phyloP scores from a whole-genome alignment of 2,329 filamentous ascomycete species.

The Xylaria multiplex region DNA sequence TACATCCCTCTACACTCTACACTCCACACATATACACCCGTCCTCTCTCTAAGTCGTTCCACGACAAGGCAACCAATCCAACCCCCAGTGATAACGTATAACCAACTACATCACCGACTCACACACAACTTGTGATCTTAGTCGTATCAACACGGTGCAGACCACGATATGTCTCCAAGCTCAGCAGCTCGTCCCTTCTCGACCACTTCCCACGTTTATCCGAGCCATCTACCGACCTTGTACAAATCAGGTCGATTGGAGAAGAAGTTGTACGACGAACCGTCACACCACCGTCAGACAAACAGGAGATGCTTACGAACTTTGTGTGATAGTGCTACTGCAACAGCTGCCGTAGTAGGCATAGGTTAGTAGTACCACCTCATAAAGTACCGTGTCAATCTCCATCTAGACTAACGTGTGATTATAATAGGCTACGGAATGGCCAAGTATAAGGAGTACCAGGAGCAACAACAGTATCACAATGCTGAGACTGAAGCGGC shows the following conservation, averaged over 20 bases:
- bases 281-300: neutral
- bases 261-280: constrained; percentile 40
- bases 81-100: neutral
- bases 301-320: constrained; percentile 35
- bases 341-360: constrained; percentile 48
- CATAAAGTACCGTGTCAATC: constrained; percentile 17
- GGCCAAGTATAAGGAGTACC: constrained; percentile 45
- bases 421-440: constrained; percentile 45
- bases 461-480: constrained; percentile 39
- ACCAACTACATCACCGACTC: neutral
- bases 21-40: neutral
- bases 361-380: constrained; percentile 44
- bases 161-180: constrained; percentile 32
- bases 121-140: neutral
- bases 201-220: constrained; percentile 46
- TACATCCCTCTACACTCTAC: neutral
- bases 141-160: neutral
- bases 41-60: neutral
- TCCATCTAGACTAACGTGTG: neutral
- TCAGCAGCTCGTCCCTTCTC: constrained; percentile 43
- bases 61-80: neutral
- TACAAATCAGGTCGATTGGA: constrained; percentile 45
- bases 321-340: constrained; percentile 43
- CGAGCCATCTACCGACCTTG: constrained; percentile 45
- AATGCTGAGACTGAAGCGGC: constrained; percentile 48